Conservation (phyloP, 495 filamentous ascomycete species). For the Tuber microsphaerosporum region DNA sequence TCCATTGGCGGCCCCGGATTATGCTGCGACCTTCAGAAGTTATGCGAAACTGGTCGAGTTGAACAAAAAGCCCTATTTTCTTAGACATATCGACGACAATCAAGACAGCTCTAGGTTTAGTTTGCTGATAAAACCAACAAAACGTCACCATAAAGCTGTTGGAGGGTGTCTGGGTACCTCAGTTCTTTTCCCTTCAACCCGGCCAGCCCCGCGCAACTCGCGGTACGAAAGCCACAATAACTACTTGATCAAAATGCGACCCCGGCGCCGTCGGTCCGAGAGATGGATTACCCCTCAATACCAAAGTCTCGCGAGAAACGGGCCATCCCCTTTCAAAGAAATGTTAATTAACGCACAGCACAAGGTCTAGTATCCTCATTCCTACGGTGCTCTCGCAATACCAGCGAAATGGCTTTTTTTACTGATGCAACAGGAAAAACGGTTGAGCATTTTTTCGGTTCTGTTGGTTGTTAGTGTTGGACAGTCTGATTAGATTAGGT, state of each 20-base stretch:
- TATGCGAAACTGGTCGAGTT: background rate
- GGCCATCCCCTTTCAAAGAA: too few species aligned
- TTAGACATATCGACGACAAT: background rate
- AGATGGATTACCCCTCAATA: too few species aligned
- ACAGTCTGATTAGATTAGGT: background rate
- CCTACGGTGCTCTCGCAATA: background rate
- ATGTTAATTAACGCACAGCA: too few species aligned
- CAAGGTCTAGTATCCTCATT: too few species aligned
- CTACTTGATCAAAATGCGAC: too few species aligned
- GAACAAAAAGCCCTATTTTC: background rate
- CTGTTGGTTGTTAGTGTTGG: conserved; percentile 1
- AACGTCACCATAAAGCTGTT: background rate
- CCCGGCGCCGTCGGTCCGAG: too few species aligned
- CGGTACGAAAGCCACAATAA: background rate
- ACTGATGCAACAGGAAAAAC: background rate
- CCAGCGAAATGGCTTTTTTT: background rate
- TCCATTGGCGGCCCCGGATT: background rate
- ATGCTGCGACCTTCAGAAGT: background rate
- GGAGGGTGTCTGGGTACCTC: background rate
- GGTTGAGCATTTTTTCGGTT: background rate
- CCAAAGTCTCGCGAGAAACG: too few species aligned
- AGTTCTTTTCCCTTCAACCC: background rate
- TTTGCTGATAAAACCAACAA: background rate
- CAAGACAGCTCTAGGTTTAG: background rate
- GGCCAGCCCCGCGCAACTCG: background rate